phyloP scores from a whole-genome alignment of 2,329 filamentous ascomycete species.

The Berkeleyomyces rouxiae region DNA sequence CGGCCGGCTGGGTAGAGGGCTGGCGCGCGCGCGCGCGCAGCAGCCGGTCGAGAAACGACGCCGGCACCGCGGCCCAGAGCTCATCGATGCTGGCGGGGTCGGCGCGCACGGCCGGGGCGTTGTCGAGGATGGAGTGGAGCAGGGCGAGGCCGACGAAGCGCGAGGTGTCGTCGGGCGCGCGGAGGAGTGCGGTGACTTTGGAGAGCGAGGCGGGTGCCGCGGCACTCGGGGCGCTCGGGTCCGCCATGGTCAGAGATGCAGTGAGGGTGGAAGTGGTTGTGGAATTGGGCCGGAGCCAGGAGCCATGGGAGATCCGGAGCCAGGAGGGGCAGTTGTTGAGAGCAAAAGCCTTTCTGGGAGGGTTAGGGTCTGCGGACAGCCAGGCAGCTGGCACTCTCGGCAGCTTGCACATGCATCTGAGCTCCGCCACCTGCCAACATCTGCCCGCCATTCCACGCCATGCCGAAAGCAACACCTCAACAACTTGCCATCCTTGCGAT shows the following conservation, averaged over 20 bases:
- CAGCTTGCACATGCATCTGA: neutral
- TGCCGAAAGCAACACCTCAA: neutral
- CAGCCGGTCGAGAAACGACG: conserved; percentile 47
- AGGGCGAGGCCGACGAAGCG: conserved; percentile 52
- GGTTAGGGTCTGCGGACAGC: neutral
- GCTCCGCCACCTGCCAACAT: neutral
- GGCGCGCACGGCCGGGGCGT: conserved; percentile 33
- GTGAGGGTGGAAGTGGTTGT: no score
- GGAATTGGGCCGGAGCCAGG: no score
- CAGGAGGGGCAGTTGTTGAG: no score
- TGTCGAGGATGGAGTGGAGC: conserved; percentile 49
- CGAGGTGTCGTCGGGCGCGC: conserved; percentile 47
- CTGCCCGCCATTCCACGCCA: no score
- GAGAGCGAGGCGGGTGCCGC: conserved; percentile 15
- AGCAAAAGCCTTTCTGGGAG: neutral
- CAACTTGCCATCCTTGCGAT: conserved; percentile 12
- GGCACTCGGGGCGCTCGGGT: neutral
- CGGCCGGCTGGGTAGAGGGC: no score
- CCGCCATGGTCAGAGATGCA: no score
- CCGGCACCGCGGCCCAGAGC: conserved; percentile 43
- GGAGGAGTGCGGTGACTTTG: conserved; percentile 39
- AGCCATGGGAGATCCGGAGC: no score
- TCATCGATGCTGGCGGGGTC: conserved; percentile 29
- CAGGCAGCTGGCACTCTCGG: neutral
- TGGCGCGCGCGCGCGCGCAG: conserved; percentile 33